phyloP scores from a whole-genome alignment of 2,329 filamentous ascomycete species.

The Dactylellina drechsleri region DNA sequence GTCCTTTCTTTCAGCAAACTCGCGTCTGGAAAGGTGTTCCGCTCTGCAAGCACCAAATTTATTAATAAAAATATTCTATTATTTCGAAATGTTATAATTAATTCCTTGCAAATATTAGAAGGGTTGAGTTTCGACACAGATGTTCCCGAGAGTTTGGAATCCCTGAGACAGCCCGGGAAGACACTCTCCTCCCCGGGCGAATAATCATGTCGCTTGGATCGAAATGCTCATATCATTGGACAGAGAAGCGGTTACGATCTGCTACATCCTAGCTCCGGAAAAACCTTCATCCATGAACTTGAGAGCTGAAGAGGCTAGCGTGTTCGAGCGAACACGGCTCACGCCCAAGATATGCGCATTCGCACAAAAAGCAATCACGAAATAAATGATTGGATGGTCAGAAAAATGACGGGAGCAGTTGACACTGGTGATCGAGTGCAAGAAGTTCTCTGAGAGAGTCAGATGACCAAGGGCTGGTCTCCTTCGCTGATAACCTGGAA shows the following conservation, averaged over 20 bases:
- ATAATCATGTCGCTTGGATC: too few relatives aligned
- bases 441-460: slow-evolving; percentile 19
- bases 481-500: slow-evolving; percentile 20
- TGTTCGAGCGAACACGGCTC: slow-evolving; percentile 43
- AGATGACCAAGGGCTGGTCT: slow-evolving; percentile 39
- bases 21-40: too few relatives aligned
- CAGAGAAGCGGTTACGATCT: slow-evolving; percentile 49
- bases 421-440: slow-evolving; percentile 18
- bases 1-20: too few relatives aligned
- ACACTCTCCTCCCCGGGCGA: neutral
- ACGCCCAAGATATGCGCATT: slow-evolving; percentile 32
- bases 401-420: slow-evolving; percentile 17
- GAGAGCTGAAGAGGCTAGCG: slow-evolving; percentile 35
- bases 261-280: slow-evolving; percentile 50
- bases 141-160: too few relatives aligned
- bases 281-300: slow-evolving; percentile 55
- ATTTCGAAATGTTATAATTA: too few relatives aligned
- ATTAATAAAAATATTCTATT: too few relatives aligned
- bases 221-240: slow-evolving; percentile 2
- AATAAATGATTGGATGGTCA: slow-evolving; percentile 1
- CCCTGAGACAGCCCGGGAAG: neutral
- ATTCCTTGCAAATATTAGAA: too few relatives aligned
- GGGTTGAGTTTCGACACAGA: too few relatives aligned
- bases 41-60: too few relatives aligned
- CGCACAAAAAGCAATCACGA: slow-evolving; percentile 30